Evolutionary conservation across 2,329 filamentous ascomycete genomes (phyloP).

Genomic region (Colletotrichum somersetense): DNA sequence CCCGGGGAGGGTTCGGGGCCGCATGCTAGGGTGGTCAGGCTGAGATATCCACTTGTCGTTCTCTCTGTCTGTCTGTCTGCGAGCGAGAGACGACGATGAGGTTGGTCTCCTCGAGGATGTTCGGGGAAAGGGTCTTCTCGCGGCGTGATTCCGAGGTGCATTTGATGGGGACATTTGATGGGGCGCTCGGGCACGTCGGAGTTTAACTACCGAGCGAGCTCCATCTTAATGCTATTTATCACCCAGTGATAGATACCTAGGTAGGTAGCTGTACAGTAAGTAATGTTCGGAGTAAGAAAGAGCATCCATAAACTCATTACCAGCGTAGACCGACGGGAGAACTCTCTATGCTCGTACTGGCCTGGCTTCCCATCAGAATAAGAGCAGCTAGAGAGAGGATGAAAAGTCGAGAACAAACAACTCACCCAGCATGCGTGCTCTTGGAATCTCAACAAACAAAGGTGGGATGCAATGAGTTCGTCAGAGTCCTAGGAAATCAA

Average conservation of each 20-base stretch:
- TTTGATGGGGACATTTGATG: slow-evolving; percentile 4
- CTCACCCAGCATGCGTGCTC: neutral
- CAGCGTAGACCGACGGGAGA: neutral
- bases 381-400: neutral
- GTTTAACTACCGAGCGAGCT: neutral
- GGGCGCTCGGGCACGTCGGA: slow-evolving; percentile 13
- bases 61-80: neutral
- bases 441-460: neutral
- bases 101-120: neutral
- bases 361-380: neutral
- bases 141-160: slow-evolving; percentile 10
- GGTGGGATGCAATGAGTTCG: neutral
- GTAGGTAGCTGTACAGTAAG: too few relatives aligned
- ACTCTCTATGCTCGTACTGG: neutral
- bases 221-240: neutral
- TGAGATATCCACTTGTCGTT: neutral
- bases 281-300: too few relatives aligned
- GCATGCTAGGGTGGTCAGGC: slow-evolving; percentile 1
- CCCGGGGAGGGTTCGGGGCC: slow-evolving; percentile 14
- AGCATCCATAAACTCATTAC: too few relatives aligned
- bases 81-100: neutral
- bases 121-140: neutral
- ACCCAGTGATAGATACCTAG: too few relatives aligned
- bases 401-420: neutral
- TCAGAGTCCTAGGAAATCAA: neutral